phyloP scores from a whole-genome alignment of 768 basidiomycete genomes.

The Russula ochroleuca region DNA sequence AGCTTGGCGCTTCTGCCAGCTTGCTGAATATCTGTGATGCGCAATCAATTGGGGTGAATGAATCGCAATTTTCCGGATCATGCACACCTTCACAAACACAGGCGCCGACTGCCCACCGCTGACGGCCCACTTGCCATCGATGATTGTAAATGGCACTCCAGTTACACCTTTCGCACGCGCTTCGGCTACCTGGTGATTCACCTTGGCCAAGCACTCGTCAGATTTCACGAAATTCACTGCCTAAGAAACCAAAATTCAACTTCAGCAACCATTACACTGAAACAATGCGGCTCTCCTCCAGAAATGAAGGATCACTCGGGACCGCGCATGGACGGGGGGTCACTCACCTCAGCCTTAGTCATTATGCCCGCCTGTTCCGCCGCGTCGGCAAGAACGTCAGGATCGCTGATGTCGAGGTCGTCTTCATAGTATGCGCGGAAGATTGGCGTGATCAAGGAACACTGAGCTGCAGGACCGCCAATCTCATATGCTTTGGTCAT shows the following conservation, averaged over 20 bases:
- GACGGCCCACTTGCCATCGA: slow-evolving; percentile 74
- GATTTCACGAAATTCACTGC: slow-evolving; percentile 61
- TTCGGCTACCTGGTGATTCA: slow-evolving; percentile 56
- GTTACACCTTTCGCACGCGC: slow-evolving; percentile 65
- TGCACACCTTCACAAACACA: slow-evolving; percentile 59
- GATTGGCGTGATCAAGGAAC: slow-evolving; percentile 50
- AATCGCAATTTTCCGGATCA: not conserved
- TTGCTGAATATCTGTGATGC: slow-evolving; percentile 25
- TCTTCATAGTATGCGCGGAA: slow-evolving; percentile 68
- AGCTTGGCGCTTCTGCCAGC: slow-evolving; percentile 15
- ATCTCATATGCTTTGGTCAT: slow-evolving; percentile 61
- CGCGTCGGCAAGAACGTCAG: slow-evolving; percentile 52
- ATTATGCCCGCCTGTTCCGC: slow-evolving; percentile 56
- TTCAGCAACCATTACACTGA: slow-evolving; percentile 13
- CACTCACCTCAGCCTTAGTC: slow-evolving; percentile 54
- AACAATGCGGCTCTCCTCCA: not conserved
- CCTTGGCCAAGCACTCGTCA: slow-evolving; percentile 60
- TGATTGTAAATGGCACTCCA: slow-evolving; percentile 76
- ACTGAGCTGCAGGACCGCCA: slow-evolving; percentile 58
- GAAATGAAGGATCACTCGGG: slow-evolving; percentile 11
- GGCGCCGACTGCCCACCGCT: slow-evolving; percentile 70
- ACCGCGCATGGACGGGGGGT: slow-evolving; percentile 6
- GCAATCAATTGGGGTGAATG: not conserved
- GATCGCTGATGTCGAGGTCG: slow-evolving; percentile 57
- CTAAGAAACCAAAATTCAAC: slow-evolving; percentile 34